phyloP scores from a whole-genome alignment of 306 rosid genomes.

The Trifolium dubium region DNA sequence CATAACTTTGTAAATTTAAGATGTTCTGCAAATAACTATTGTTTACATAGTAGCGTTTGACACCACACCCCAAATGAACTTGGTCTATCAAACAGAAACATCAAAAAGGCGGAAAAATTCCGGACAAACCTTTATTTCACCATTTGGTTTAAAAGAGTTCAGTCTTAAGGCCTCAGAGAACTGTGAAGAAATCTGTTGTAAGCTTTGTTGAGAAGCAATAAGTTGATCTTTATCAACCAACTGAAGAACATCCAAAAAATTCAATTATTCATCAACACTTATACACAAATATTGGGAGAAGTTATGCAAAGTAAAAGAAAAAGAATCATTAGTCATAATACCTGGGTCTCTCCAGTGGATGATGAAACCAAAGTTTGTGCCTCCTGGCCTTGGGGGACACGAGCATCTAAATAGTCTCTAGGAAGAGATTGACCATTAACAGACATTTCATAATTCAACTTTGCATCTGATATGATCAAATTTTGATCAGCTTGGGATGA shows the following conservation, averaged over 20 bases:
- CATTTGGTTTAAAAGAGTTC: slow-evolving; percentile 61
- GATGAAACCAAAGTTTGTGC: slow-evolving; percentile 62
- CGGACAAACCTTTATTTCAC: slow-evolving; percentile 59
- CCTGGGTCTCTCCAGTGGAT: slow-evolving; percentile 72
- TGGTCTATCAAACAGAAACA: not conserved
- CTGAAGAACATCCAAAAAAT: slow-evolving; percentile 55
- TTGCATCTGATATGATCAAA: slow-evolving; percentile 62
- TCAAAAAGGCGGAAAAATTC: not conserved
- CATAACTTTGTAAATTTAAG: slow-evolving; percentile 4
- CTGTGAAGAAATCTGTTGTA: slow-evolving; percentile 82
- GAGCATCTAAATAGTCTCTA: slow-evolving; percentile 66
- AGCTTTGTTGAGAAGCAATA: slow-evolving; percentile 57
- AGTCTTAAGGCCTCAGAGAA: slow-evolving; percentile 71
- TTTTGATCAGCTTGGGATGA: slow-evolving; percentile 70
- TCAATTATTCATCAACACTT: slow-evolving; percentile 7
- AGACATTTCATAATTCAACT: slow-evolving; percentile 69
- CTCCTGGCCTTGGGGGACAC: slow-evolving; percentile 57
- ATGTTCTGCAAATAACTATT: not conserved
- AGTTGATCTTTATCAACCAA: slow-evolving; percentile 62
- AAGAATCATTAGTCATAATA: slow-evolving; percentile 34
- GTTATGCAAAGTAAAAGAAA: not conserved
- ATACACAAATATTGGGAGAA: slow-evolving; percentile 17
- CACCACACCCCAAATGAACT: not conserved
- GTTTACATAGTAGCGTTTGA: slow-evolving; percentile 16
- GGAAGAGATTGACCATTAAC: slow-evolving; percentile 72